A percentile compares a stretch with the other conserved stretches of the same genome.
These are phyloP conservation scores for Dothideomycetes sp. DNA, from an alignment of 2,329 filamentous ascomycete genomes.

Conservation along the genomic window DNA sequence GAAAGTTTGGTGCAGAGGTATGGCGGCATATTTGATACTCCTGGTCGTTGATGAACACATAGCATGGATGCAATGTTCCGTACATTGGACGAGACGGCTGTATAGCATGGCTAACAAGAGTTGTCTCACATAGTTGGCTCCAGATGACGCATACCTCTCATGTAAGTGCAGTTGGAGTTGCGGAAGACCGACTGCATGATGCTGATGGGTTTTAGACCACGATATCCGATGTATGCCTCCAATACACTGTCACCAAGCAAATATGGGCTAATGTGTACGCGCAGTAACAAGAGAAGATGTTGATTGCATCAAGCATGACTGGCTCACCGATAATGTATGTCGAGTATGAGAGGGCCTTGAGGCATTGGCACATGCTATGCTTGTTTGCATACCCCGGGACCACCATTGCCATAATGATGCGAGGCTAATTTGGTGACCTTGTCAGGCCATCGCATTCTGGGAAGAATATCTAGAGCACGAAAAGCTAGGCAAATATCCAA, in stretches of 20 bases:
- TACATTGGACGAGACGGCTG: not conserved
- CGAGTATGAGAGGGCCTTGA: not conserved
- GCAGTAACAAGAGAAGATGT: conserved; percentile 83
- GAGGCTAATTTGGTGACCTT: no score
- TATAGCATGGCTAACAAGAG: not conserved
- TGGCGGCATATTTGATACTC: conserved; percentile 9
- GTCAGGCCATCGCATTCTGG: conserved; percentile 95
- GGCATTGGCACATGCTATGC: not conserved
- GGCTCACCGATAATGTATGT: conserved; percentile 74
- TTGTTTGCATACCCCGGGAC: no score
- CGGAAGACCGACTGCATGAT: not conserved
- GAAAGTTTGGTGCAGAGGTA: conserved; percentile 41
- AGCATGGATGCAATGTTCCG: not conserved
- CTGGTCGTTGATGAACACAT: conserved; percentile 1
- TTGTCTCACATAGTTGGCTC: conserved; percentile 16
- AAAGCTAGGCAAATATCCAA: conserved; percentile 66
- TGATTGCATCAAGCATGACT: conserved; percentile 79
- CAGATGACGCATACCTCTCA: conserved; percentile 59
- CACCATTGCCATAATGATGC: no score
- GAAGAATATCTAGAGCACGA: conserved; percentile 93
- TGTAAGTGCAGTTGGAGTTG: conserved; percentile 41
- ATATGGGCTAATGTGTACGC: conserved; percentile 11
- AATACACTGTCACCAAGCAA: conserved; percentile 12
- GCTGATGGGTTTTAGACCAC: conserved; percentile 40
- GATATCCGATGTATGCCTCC: conserved; percentile 50